These are phyloP conservation scores for Dipodascopsis uninucleata DNA, from an alignment of 805 yeast genomes.

Conservation along the genomic window DNA sequence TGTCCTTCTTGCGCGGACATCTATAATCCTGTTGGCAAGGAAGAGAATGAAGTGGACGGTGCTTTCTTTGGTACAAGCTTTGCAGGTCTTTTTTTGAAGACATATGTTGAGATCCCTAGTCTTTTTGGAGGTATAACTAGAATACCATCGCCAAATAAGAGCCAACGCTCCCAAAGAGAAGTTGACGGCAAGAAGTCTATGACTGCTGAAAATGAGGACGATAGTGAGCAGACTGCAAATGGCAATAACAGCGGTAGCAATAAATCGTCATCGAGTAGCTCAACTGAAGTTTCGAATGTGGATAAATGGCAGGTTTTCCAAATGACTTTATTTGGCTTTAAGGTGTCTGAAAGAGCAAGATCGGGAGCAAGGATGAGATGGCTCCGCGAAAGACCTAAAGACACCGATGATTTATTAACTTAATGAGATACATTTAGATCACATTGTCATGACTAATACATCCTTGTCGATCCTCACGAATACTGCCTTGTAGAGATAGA, in stretches of 20 bases:
- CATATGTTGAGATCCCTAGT: slow-evolving; percentile 71
- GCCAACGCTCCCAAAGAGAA: neutral
- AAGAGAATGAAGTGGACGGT: slow-evolving; percentile 87
- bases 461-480: too few species aligned
- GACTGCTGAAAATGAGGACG: too few species aligned
- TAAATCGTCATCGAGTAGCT: neutral
- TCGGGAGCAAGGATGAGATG: slow-evolving; percentile 96
- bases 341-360: slow-evolving; percentile 64
- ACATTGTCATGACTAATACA: too few species aligned
- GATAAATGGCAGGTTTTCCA: slow-evolving; percentile 43
- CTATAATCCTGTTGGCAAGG: slow-evolving; percentile 80
- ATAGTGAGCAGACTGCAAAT: neutral
- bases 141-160: neutral
- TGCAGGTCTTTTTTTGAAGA: slow-evolving; percentile 85
- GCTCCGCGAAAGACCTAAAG: slow-evolving; percentile 70
- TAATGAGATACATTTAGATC: too few species aligned
- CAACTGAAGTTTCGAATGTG: neutral
- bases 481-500: too few species aligned
- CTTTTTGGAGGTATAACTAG: slow-evolving; percentile 18
- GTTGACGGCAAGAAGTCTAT: slow-evolving; percentile 1
- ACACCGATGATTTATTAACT: too few species aligned
- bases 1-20: slow-evolving; percentile 94
- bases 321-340: slow-evolving; percentile 83
- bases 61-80: slow-evolving; percentile 96
- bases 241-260: slow-evolving; percentile 1